Conservation (phyloP, 2,329 filamentous ascomycete species). For the Alternaria incomplexa region DNA sequence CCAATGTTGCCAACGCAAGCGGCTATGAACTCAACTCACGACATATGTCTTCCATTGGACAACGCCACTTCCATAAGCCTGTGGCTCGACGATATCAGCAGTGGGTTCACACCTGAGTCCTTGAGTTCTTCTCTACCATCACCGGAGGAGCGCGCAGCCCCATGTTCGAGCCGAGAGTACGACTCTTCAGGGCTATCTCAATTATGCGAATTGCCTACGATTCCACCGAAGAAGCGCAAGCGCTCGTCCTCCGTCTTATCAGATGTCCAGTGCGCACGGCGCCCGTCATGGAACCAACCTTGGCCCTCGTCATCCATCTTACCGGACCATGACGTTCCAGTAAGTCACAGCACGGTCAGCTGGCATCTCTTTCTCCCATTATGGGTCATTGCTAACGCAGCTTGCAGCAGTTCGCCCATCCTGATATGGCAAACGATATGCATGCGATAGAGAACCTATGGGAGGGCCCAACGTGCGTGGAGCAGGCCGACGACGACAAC, state of each 20-base stretch:
- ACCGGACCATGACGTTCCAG: background rate
- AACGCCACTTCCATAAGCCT: background rate
- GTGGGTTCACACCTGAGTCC: background rate
- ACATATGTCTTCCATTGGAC: background rate
- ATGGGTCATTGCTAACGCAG: background rate
- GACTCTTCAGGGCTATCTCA: background rate
- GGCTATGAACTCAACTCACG: background rate
- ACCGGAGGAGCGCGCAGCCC: background rate
- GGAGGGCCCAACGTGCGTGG: background rate
- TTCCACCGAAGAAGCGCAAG: background rate
- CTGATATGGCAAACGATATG: background rate
- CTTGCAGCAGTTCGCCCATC: background rate
- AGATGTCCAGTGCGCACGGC: background rate
- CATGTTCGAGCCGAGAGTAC: background rate
- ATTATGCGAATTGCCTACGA: background rate
- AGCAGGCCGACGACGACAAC: background rate
- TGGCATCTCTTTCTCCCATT: background rate
- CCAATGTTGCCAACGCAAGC: background rate
- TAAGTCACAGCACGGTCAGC: background rate
- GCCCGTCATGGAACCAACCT: background rate
- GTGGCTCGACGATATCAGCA: background rate
- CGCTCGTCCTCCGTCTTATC: background rate
- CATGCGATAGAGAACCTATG: background rate
- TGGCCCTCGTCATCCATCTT: background rate
- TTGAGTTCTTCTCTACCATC: background rate